These are phyloP conservation scores for Thelephora aurantiotincta DNA, from an alignment of 768 basidiomycete species.

Conservation along the genomic window DNA sequence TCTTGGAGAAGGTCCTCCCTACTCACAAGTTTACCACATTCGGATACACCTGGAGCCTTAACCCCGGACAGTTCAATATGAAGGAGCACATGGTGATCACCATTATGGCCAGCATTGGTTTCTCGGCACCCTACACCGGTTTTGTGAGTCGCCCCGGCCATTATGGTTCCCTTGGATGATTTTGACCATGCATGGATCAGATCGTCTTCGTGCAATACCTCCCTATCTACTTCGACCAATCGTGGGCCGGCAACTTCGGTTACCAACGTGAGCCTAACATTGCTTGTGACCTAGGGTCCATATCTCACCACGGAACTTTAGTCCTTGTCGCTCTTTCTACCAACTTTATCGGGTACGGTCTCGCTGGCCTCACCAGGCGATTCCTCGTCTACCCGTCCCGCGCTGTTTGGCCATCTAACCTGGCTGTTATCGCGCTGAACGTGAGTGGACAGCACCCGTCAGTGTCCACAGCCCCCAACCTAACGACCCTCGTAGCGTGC, in stretches of 20 bases:
- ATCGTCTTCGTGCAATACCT: not conserved
- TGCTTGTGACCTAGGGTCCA: conserved; percentile 9
- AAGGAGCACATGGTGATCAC: conserved; percentile 84
- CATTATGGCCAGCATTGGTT: conserved; percentile 64
- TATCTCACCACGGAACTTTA: conserved; percentile 28
- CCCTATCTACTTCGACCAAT: not conserved
- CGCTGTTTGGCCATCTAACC: conserved; percentile 86
- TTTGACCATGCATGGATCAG: conserved; percentile 22
- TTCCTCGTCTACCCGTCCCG: conserved; percentile 77
- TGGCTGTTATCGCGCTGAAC: conserved; percentile 52
- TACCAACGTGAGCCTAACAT: not conserved
- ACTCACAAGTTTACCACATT: conserved; percentile 52
- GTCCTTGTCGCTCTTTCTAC: conserved; percentile 41
- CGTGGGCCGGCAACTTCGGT: not conserved
- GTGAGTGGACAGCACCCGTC: no score
- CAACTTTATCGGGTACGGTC: conserved; percentile 55
- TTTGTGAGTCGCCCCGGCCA: not conserved
- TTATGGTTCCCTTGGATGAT: not conserved
- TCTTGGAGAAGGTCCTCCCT: conserved; percentile 52
- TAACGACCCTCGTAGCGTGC: conserved; percentile 64
- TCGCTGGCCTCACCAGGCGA: conserved; percentile 60
- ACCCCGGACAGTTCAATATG: conserved; percentile 77
- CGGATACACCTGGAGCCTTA: conserved; percentile 61
- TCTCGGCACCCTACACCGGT: conserved; percentile 37
- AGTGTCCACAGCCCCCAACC: conserved; percentile 18